These are phyloP conservation scores for Trametes pubescens DNA, from an alignment of 1,284 basidiomycete genomes.

Conservation along the genomic window DNA sequence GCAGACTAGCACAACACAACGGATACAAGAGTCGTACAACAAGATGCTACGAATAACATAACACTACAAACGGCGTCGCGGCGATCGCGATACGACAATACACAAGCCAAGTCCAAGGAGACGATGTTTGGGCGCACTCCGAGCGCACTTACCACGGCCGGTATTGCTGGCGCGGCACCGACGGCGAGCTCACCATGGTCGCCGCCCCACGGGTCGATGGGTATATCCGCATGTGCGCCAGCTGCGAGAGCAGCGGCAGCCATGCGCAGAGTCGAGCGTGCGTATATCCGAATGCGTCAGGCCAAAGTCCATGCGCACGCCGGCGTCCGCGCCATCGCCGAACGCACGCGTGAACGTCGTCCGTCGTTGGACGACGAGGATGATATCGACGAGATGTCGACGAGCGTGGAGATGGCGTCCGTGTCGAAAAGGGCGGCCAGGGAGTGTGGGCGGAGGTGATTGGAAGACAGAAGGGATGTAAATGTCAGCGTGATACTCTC, in stretches of 20 bases:
- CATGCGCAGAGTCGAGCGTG: not conserved
- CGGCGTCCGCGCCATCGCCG: slow-evolving; percentile 13
- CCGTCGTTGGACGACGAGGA: no score
- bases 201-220: slow-evolving; percentile 8
- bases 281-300: no score
- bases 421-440: not conserved
- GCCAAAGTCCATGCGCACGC: not conserved
- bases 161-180: slow-evolving; percentile 8
- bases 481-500: slow-evolving; percentile 9
- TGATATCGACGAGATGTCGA: not conserved
- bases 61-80: no score
- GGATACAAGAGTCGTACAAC: no score
- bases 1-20: no score
- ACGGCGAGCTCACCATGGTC: slow-evolving; percentile 11
- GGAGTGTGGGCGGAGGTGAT: not conserved
- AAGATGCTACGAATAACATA: no score
- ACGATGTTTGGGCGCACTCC: not conserved
- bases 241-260: slow-evolving; percentile 4
- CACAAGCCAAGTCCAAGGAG: not conserved
- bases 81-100: not conserved
- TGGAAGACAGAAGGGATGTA: not conserved
- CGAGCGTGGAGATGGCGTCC: not conserved
- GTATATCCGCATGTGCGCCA: slow-evolving; percentile 15
- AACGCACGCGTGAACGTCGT: no score
- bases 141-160: not conserved